Conservation (phyloP, 1,284 basidiomycete genomes). For the Psilocybe mexicana region DNA sequence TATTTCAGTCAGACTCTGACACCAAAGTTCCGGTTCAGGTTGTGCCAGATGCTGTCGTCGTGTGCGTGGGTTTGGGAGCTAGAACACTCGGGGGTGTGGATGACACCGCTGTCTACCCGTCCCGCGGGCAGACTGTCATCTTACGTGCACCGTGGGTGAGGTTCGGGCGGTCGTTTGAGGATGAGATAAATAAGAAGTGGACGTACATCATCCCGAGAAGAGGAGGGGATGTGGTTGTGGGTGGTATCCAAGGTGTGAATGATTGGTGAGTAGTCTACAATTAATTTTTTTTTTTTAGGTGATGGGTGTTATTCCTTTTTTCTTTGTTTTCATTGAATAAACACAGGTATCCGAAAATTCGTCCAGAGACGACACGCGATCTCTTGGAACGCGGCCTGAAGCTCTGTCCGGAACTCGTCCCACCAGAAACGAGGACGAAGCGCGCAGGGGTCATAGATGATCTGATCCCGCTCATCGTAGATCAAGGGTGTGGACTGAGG, state of each 20-base stretch:
- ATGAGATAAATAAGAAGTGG: constrained; percentile 42
- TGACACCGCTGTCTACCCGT: constrained; percentile 71
- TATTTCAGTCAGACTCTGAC: constrained; percentile 13
- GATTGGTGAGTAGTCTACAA: constrained; percentile 52
- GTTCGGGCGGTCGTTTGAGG: constrained; percentile 55
- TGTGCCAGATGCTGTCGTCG: constrained; percentile 52
- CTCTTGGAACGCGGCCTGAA: constrained; percentile 60
- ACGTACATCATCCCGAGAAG: constrained; percentile 72
- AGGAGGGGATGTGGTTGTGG: constrained; percentile 67
- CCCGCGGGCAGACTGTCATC: constrained; percentile 84
- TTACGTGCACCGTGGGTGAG: constrained; percentile 72
- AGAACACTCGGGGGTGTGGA: constrained; percentile 75
- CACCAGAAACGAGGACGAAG: constrained; percentile 42
- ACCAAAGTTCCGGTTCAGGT: too few species aligned
- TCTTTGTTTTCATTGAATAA: background rate
- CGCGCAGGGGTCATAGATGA: constrained; percentile 53
- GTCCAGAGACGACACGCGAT: constrained; percentile 56
- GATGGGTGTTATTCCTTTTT: background rate
- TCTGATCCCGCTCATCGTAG: constrained; percentile 58
- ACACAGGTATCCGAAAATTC: constrained; percentile 42
- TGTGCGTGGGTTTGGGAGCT: constrained; percentile 67
- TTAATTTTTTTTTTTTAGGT: background rate
- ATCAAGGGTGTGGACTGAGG: constrained; percentile 74
- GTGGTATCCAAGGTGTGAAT: constrained; percentile 58
- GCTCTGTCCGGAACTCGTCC: constrained; percentile 65